phyloP scores from a whole-genome alignment of 2,329 filamentous ascomycete genomes.

The Cercospora citrullina region DNA sequence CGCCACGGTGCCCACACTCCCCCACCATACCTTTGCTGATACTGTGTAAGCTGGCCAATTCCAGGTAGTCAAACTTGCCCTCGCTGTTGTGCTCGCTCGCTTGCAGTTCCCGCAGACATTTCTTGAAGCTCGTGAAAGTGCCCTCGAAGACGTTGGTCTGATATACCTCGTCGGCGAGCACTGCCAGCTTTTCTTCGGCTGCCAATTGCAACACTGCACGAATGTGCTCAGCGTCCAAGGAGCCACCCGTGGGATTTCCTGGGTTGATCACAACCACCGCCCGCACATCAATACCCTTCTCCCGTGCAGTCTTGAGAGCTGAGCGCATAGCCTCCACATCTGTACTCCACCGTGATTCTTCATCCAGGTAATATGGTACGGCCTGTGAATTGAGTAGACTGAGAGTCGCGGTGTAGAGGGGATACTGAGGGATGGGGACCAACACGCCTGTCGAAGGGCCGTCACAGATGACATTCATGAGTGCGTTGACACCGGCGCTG shows the following conservation, averaged over 20 bases:
- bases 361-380: constrained; percentile 93
- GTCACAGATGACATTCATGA: constrained; percentile 85
- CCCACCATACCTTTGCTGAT: constrained; percentile 98
- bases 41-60: constrained; percentile 89
- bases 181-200: constrained; percentile 77
- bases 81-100: constrained; percentile 60
- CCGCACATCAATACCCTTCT: constrained; percentile 79
- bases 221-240: constrained; percentile 75
- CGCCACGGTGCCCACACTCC: constrained; percentile 95
- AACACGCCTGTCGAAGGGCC: constrained; percentile 76
- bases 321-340: constrained; percentile 74
- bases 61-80: constrained; percentile 77
- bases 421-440: constrained; percentile 96
- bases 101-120: constrained; percentile 78
- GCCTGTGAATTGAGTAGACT: constrained; percentile 79
- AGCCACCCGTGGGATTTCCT: constrained; percentile 93
- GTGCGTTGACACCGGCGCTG: constrained; percentile 90
- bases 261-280: constrained; percentile 98
- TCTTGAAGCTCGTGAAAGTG: constrained; percentile 95
- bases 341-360: constrained; percentile 83
- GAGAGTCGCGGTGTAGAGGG: constrained; percentile 92
- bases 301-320: constrained; percentile 71
- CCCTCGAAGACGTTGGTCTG: constrained; percentile 97
- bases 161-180: constrained; percentile 97
- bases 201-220: constrained; percentile 84